These are phyloP conservation scores for Westerdykella sp. DNA, from an alignment of 2,329 filamentous ascomycete genomes.

Conservation along the genomic window DNA sequence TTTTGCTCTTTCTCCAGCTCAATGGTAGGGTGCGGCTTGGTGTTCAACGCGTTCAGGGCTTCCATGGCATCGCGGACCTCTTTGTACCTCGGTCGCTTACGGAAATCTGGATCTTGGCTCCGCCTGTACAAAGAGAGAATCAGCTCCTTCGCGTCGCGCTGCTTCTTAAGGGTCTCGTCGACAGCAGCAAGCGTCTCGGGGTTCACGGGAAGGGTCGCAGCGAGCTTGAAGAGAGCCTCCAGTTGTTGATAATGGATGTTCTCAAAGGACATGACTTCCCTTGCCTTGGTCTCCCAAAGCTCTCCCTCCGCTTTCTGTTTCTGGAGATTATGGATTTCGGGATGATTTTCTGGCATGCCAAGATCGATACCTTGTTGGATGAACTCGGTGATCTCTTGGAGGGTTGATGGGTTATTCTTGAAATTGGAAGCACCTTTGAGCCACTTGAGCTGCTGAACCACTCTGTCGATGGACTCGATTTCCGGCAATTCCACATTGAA, in stretches of 20 bases:
- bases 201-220: constrained; percentile 71
- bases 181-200: constrained; percentile 73
- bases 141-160: constrained; percentile 85
- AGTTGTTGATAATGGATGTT: constrained; percentile 90
- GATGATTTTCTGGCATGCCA: constrained; percentile 72
- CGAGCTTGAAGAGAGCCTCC: constrained; percentile 82
- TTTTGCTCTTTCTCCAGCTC: constrained; percentile 93
- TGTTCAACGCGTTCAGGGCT: constrained; percentile 80
- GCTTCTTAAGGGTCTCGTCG: constrained; percentile 90
- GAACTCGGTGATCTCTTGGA: constrained; percentile 72
- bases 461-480: constrained; percentile 70
- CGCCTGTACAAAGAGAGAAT: constrained; percentile 76
- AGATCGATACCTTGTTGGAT: constrained; percentile 72
- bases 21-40: constrained; percentile 82
- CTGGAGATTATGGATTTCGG: constrained; percentile 68
- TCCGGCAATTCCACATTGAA: constrained; percentile 92
- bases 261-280: constrained; percentile 87
- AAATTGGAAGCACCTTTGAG: constrained; percentile 66
- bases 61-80: constrained; percentile 90
- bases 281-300: constrained; percentile 87
- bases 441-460: constrained; percentile 85
- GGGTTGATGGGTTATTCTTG: constrained; percentile 59
- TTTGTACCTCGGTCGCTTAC: constrained; percentile 74
- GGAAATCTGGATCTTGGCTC: constrained; percentile 67
- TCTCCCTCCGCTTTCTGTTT: constrained; percentile 72